Conservation (phyloP, 2,329 filamentous ascomycete genomes). For the Fusarium xylarioides region DNA sequence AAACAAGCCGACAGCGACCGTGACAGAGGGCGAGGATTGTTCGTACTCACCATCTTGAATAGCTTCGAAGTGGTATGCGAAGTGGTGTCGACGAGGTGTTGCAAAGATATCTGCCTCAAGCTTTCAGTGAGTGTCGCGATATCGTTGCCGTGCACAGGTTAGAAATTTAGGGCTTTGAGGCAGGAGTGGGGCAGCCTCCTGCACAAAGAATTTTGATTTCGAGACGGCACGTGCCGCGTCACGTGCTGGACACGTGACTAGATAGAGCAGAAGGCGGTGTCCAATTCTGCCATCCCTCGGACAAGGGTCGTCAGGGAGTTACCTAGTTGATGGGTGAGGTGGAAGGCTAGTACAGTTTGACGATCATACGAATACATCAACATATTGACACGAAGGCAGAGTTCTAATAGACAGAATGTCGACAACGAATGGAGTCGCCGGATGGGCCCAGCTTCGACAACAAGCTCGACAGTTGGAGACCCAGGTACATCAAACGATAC, state of each 20-base stretch:
- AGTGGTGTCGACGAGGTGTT: conserved; percentile 52
- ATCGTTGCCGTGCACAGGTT: conserved; percentile 50
- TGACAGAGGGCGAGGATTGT: conserved; percentile 27
- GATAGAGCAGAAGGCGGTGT: conserved; percentile 36
- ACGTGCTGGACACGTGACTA: conserved; percentile 33
- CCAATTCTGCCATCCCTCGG: conserved; percentile 38
- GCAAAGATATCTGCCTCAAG: conserved; percentile 48
- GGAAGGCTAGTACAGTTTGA: conserved; percentile 15
- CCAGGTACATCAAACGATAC: conserved; percentile 68
- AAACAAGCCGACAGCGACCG: conserved; percentile 22
- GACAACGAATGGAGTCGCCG: conserved; percentile 62
- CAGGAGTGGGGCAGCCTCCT: conserved; percentile 32
- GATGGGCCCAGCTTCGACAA: conserved; percentile 95
- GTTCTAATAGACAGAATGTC: conserved; percentile 55
- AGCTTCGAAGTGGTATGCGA: conserved; percentile 54
- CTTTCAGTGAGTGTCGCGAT: conserved; percentile 49
- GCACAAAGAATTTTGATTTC: conserved; percentile 42
- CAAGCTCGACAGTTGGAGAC: conserved; percentile 89
- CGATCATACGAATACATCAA: conserved; percentile 22
- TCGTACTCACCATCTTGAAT: conserved; percentile 60
- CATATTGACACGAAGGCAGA: conserved; percentile 12
- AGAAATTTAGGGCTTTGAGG: conserved; percentile 51
- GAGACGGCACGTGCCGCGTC: conserved; percentile 38
- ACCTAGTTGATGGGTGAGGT: conserved; percentile 23
- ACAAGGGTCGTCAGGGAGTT: conserved; percentile 42